Base-by-base conservation (phyloP, 305 asterid species). In the Solanum chacoense region DNA sequence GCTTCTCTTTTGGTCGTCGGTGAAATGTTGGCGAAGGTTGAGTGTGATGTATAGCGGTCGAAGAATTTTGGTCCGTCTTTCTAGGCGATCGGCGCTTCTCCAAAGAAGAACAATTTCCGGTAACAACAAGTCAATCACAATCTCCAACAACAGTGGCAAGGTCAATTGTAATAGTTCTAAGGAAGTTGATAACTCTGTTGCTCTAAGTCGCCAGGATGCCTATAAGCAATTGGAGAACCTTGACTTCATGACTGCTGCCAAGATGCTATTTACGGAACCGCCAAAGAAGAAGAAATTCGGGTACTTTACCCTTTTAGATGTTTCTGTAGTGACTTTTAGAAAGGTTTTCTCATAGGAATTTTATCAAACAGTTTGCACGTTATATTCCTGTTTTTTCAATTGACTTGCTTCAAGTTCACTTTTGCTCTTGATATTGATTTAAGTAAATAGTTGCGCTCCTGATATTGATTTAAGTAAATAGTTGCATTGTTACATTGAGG, bases 201-300 rank as follows among this genome's bases (percentile, higher is more conserved):
- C 98, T 18, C 74, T 91, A 90, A 93, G 90, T 88, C 91, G 50
- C 8, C 90, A 91, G 81, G 93, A 90, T 38, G 95, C 95, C 20
- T 95, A 95, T 89, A 94, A 94, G 90, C 96, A 96, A 84, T 94
- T 97, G 3, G 90, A 91, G 1, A 93, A 95, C 86, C 98, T 96
- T 22, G 93, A 96, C 89, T 96, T 97, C 89, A 89, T 78, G 94
- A 93, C 89, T 4, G 99, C 99, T 28, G 90, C 96, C 29, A 93
- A 93, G 75, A 97, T 97, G 87, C 93, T 96, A 67, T 96, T 96
- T 89, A 77, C 94, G 5, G 91, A 91, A 6, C 91, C 96, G 38
- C 93, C 98, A 14, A 93, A 92, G 88, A 91, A 92, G 93, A 95
- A 94, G 94, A 91, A 94, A 84, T 97, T 96, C 85, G 98, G 99